Conservation (phyloP, 2,329 filamentous ascomycete species). For the Ceratocystis diversiconidia region DNA sequence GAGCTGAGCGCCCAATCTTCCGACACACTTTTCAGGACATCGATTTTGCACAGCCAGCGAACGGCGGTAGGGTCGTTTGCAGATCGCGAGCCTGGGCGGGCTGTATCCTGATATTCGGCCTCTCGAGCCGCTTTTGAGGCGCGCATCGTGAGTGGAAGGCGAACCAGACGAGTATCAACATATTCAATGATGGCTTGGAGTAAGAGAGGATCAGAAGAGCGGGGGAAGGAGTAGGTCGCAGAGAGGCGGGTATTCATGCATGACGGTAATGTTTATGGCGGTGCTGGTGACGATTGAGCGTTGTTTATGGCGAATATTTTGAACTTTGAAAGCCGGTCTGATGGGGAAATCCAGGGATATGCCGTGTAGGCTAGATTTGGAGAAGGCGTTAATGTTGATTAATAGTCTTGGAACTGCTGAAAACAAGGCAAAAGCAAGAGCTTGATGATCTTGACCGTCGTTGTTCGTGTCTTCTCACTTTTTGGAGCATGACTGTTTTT, state of each 20-base stretch:
- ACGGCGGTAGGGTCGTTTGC: neutral
- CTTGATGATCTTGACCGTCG: neutral
- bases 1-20: neutral
- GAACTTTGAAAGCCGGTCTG: neutral
- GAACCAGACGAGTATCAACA: constrained; percentile 26
- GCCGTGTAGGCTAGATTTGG: too few relatives aligned
- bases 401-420: too few relatives aligned
- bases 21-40: neutral
- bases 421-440: too few relatives aligned
- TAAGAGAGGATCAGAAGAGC: neutral
- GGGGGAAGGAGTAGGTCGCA: neutral
- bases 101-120: too few relatives aligned
- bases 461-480: neutral
- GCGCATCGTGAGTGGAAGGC: constrained; percentile 28
- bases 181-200: constrained; percentile 18
- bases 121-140: constrained; percentile 23
- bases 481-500: neutral
- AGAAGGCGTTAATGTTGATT: too few relatives aligned
- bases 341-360: neutral
- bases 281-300: neutral
- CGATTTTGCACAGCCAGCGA: neutral
- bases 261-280: neutral
- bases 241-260: constrained; percentile 10
- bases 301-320: neutral
- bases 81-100: too few relatives aligned